Conservation (phyloP, 164 flowering plant genomes). For the Piper betle region DNA sequence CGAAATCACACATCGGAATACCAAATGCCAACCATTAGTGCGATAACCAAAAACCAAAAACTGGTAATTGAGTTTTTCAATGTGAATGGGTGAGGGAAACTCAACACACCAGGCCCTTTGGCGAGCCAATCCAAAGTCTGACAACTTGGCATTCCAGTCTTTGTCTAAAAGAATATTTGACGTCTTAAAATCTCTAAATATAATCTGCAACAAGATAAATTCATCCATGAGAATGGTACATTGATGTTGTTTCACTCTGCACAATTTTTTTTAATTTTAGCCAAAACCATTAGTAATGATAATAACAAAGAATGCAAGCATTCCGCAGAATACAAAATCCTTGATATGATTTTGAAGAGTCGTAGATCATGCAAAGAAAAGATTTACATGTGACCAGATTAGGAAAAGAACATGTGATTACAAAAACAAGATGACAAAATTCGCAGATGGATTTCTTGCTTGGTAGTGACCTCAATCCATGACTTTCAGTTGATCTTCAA, state of each 20-base stretch:
- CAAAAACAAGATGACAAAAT: neutral
- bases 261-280: neutral
- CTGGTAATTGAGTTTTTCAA: too few relatives aligned
- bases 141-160: conserved; percentile 90
- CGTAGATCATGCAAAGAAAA: neutral
- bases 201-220: conserved; percentile 39
- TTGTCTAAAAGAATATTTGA: conserved; percentile 90
- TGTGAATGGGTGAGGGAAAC: too few relatives aligned
- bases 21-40: too few relatives aligned
- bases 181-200: conserved; percentile 86
- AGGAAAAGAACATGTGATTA: neutral
- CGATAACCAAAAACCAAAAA: too few relatives aligned
- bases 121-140: conserved; percentile 95
- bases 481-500: neutral
- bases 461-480: neutral
- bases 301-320: neutral
- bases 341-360: too few relatives aligned
- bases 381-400: neutral
- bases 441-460: neutral
- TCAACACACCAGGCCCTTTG: too few relatives aligned
- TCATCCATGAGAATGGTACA: neutral
- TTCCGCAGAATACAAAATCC: neutral
- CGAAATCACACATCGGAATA: too few relatives aligned
- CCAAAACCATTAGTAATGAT: neutral
- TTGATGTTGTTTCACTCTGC: neutral